These are phyloP conservation scores for Centaurea solstitialis DNA, from an alignment of 129 eudicot species.

Conservation along the genomic window DNA sequence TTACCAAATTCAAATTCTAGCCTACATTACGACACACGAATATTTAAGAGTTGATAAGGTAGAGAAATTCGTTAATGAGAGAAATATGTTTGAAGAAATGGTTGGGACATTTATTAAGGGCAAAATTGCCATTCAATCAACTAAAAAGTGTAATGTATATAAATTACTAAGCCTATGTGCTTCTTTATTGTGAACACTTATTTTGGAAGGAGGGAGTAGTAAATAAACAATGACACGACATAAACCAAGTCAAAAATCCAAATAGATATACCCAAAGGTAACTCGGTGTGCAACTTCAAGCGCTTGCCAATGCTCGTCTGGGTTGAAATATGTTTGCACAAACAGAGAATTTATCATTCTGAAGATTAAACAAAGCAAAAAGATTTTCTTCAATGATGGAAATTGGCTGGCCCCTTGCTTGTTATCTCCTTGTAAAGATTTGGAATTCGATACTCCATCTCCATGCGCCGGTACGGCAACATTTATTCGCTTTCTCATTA, in stretches of 20 bases:
- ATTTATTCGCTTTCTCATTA: slow-evolving; percentile 56
- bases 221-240: background rate
- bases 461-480: slow-evolving; percentile 18
- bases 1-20: background rate
- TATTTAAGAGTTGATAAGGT: background rate
- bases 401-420: slow-evolving; percentile 21
- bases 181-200: background rate
- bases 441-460: slow-evolving; percentile 23
- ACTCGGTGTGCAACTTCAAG: slow-evolving; percentile 91
- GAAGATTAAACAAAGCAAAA: slow-evolving; percentile 53
- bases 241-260: background rate
- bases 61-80: background rate
- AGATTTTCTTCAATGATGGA: slow-evolving; percentile 47
- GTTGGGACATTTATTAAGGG: background rate
- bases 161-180: background rate
- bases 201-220: background rate
- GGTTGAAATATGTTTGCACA: slow-evolving; percentile 94
- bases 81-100: background rate
- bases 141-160: background rate
- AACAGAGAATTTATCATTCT: slow-evolving; percentile 68
- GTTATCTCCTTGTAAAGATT: slow-evolving; percentile 26
- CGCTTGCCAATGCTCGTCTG: slow-evolving; percentile 99
- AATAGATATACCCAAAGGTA: slow-evolving; percentile 63
- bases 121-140: background rate
- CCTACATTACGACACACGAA: background rate